phyloP scores from a whole-genome alignment of 768 basidiomycete genomes.

The Lactarius psammicola region DNA sequence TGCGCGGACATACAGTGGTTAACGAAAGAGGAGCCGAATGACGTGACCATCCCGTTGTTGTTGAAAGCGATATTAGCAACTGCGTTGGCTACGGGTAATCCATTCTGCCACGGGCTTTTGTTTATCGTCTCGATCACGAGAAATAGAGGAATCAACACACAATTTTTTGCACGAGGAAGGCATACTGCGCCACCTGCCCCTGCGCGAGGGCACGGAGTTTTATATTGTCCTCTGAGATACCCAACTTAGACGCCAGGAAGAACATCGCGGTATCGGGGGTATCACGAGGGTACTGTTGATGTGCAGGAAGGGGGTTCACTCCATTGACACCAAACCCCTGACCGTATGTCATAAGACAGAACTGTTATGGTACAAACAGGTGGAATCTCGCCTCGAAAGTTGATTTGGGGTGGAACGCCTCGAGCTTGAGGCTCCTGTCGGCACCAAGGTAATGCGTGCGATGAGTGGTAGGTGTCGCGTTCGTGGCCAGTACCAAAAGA shows the following conservation, averaged over 20 bases:
- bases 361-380: not conserved
- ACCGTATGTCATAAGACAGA: not conserved
- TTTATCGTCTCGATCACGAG: not conserved
- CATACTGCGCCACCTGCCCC: constrained; percentile 26
- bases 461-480: constrained; percentile 32
- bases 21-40: constrained; percentile 49
- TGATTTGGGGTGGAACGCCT: constrained; percentile 34
- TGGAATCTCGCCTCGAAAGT: constrained; percentile 29
- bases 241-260: constrained; percentile 31
- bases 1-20: constrained; percentile 38
- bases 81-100: constrained; percentile 39
- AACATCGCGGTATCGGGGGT: constrained; percentile 27
- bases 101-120: constrained; percentile 29
- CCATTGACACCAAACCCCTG: constrained; percentile 32
- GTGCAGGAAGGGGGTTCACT: constrained; percentile 29
- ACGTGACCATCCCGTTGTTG: constrained; percentile 41
- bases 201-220: constrained; percentile 26
- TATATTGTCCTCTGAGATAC: constrained; percentile 25
- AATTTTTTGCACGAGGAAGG: constrained; percentile 33
- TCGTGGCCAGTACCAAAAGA: constrained; percentile 23
- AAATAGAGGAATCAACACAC: constrained; percentile 13
- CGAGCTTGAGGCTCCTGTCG: constrained; percentile 24
- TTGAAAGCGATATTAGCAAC: constrained; percentile 49
- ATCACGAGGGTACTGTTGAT: constrained; percentile 18
- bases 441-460: constrained; percentile 29